phyloP scores from a whole-genome alignment of 768 basidiomycete genomes.

The Clathrus columnatus region DNA sequence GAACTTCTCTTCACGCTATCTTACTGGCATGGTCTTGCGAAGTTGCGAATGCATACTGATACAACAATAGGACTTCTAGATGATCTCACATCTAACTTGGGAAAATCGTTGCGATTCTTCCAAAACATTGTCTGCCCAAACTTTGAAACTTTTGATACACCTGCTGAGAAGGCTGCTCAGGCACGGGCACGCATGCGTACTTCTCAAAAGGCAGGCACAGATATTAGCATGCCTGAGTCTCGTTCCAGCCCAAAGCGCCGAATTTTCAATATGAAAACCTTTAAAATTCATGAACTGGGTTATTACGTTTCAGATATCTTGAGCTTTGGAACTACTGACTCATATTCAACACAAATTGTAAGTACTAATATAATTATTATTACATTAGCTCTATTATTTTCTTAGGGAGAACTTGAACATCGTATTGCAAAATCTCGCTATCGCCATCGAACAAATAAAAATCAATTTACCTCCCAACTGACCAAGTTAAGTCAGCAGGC shows the following conservation, averaged over 20 bases:
- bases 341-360: constrained; percentile 27
- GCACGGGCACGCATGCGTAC: background rate
- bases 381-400: no score
- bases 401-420: no score
- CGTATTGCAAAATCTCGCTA: no score
- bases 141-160: constrained; percentile 28
- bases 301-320: constrained; percentile 23
- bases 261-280: constrained; percentile 25
- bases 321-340: constrained; percentile 27
- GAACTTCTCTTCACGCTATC: constrained; percentile 27
- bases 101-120: constrained; percentile 27
- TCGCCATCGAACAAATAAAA: no score
- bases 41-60: constrained; percentile 33
- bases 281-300: constrained; percentile 29
- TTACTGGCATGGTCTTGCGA: constrained; percentile 31
- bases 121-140: constrained; percentile 12
- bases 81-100: constrained; percentile 18
- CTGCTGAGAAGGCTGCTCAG: constrained; percentile 28
- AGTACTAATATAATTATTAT: no score
- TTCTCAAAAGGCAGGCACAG: no score
- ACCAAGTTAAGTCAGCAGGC: constrained; percentile 13
- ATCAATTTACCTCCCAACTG: constrained; percentile 24
- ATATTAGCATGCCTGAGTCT: no score
- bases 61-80: constrained; percentile 21
- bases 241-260: background rate